Base-by-base conservation (phyloP, 176 grass and related monocot genomes). In the Chloris gayana region DNA sequence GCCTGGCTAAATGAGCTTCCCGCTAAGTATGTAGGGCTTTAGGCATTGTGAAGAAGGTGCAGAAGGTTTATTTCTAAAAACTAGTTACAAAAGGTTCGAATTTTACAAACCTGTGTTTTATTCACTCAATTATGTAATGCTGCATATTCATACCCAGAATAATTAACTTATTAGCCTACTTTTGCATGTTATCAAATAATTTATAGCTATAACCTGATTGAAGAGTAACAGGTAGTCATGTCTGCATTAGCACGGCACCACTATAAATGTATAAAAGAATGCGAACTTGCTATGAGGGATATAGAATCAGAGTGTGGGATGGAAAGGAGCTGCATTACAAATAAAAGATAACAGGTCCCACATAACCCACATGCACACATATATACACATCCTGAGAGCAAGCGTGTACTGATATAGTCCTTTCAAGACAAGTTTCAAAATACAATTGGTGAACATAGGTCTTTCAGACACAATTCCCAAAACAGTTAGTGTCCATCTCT, bases 271-370 rank as follows among this genome's bases (percentile, higher is more conserved):
- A 76, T 12, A 63, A 19, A 38, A 60, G 25, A 41, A 63, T 62
- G n/a, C 25, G 21, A 27, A 50, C 22, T 56, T 63, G 17, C 22
- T 39, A 53, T 27, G 33, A 24, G 31, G 9, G 51, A 4, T 39
- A 3, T 57, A 74, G 14, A 7, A 21, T 75, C 39, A 82, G 58
- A 29, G 35, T 19, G 10, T 75, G 33, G 53, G 53, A 41, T 17
- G 15, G 71, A 76, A 76, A 41, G 13, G 34, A 24, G 19, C 56
- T 85, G 7, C 34, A 51, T 56, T 27, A 57, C 34, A 70, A 76
- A 62, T 3, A 19, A 75, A 69, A 60, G 63, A 41, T 33, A 82
- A 60, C 24, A 47, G 72, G 69, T 19, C 9, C 1, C 44, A 35
- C 9, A 56, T n/a, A 22, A 31, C 18, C 32, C 12, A 9, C 38